phyloP scores from a whole-genome alignment of 306 rosid genomes.

The Arachis hypogaea region DNA sequence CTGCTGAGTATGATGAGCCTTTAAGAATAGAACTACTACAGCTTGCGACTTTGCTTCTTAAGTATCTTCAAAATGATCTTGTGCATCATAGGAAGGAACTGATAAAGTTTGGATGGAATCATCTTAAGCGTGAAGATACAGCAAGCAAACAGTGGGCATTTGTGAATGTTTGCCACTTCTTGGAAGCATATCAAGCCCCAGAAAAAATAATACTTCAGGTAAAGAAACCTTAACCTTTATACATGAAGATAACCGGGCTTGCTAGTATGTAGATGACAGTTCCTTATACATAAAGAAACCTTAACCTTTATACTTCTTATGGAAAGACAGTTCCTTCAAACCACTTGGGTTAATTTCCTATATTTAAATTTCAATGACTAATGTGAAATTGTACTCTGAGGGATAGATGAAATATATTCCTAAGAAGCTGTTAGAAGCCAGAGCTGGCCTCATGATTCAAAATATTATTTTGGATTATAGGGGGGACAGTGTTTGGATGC shows the following conservation, averaged over 20 bases:
- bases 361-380: slow-evolving; percentile 10
- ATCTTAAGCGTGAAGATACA: slow-evolving; percentile 98
- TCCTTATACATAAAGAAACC: too few relatives aligned
- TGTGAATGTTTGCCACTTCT: slow-evolving; percentile 99
- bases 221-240: slow-evolving; percentile 19
- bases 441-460: slow-evolving; percentile 18
- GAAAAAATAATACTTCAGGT: slow-evolving; percentile 99
- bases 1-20: slow-evolving; percentile 98
- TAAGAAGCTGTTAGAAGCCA: slow-evolving; percentile 13
- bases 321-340: slow-evolving; percentile 27
- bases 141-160: slow-evolving; percentile 99
- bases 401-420: not conserved
- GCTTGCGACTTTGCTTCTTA: slow-evolving; percentile 96
- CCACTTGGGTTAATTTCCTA: slow-evolving; percentile 11
- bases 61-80: slow-evolving; percentile 95
- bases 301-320: not conserved
- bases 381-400: slow-evolving; percentile 1
- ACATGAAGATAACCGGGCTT: slow-evolving; percentile 20
- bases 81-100: slow-evolving; percentile 97
- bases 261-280: slow-evolving; percentile 21
- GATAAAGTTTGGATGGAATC: slow-evolving; percentile 99
- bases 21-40: slow-evolving; percentile 94
- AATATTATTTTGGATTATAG: not conserved
- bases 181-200: slow-evolving; percentile 99
- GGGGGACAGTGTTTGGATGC: slow-evolving; percentile 12